A percentile compares a stretch with the other conserved stretches of the same genome.
Evolutionary conservation across 2,329 filamentous ascomycete species (phyloP).

Genomic region (Coniochaeta pulveracea): DNA sequence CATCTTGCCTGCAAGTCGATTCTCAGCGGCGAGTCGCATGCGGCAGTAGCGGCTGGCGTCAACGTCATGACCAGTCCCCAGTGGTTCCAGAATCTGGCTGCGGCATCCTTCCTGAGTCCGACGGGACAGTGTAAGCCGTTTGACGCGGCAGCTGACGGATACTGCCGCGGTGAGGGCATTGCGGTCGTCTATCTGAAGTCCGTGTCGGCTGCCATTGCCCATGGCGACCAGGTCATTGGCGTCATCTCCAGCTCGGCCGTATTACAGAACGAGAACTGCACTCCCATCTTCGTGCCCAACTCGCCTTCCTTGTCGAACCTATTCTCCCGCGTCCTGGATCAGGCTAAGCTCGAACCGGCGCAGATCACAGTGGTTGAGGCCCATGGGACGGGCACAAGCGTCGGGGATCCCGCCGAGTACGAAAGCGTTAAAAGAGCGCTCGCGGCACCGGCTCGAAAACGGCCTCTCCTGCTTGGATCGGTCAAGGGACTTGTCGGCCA

Average conservation of each 20-base stretch:
- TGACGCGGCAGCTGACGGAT: constrained; percentile 28
- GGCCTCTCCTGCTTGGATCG: constrained; percentile 14
- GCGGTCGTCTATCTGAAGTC: constrained; percentile 34
- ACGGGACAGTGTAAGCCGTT: constrained; percentile 22
- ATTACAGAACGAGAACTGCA: constrained; percentile 28
- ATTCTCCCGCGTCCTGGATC: constrained; percentile 18
- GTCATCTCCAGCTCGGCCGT: constrained; percentile 24
- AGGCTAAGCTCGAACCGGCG: constrained; percentile 12
- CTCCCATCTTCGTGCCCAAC: constrained; percentile 16
- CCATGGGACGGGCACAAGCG: constrained; percentile 31
- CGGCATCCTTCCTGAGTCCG: constrained; percentile 19
- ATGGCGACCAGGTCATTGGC: constrained; percentile 31
- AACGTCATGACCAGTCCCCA: constrained; percentile 17
- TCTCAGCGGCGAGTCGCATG: constrained; percentile 15
- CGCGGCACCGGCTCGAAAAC: constrained; percentile 16
- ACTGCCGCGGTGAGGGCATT: constrained; percentile 38
- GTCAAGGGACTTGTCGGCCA: constrained; percentile 24
- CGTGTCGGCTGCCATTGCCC: constrained; percentile 30
- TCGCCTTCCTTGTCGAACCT: constrained; percentile 14
- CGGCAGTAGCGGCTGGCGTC: constrained; percentile 20
- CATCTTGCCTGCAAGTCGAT: constrained; percentile 22
- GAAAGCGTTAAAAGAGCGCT: constrained; percentile 17
- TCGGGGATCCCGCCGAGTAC: constrained; percentile 26
- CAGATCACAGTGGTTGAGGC: constrained; percentile 21
- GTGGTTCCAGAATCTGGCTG: constrained; percentile 12